Base-by-base conservation (phyloP, 2,329 filamentous ascomycete species). In the Penicillium sp. region DNA sequence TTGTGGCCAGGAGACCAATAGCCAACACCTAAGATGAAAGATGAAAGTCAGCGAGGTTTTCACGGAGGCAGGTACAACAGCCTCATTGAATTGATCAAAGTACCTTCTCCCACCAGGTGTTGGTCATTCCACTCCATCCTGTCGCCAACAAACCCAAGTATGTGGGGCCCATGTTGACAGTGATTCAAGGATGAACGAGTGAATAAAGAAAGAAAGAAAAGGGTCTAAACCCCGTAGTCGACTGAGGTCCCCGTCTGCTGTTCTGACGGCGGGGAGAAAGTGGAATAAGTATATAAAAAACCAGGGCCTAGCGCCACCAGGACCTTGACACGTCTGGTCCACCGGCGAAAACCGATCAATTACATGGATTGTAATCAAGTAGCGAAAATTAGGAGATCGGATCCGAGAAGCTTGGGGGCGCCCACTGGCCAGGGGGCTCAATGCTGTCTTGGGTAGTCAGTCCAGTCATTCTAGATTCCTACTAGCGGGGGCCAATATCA, bases 41-140 rank as follows among this genome's bases (percentile, higher is more conserved):
- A n/a, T n/a, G 15, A 23, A 27, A n/a, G 18, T 44, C 18, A 33
- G 46, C 22, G 15, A 37, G 29, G 23, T 18, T 18, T 37, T n/a
- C 29, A 31, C 1, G 15, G 27, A 12, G 27, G 9, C 29, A 31
- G 12, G 29, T 31, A 31, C 29, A 31, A 2, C 29, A 15, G 12
- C n/a, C n/a, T n/a, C 11, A 31, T 50, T 40, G 31, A 41, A 11
- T 22, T 23, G 40, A 27, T 6, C 4, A 22, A 50, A 23, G 26
- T 43, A 50, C 48, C 37, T 31, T 50, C 14, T 50, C 48, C 48
- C 48, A 50, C 48, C 48, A 50, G 22, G 35, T 50, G 37, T 37
- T 31, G 18, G 48, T 50, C 48, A 50, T 50, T 22, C 22, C 37
- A 29, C 48, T 42, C 48, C 48, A 50, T 50, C 48, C 48, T n/a